Conservation (phyloP, 495 filamentous ascomycete species). For the Filosporella fistucella region DNA sequence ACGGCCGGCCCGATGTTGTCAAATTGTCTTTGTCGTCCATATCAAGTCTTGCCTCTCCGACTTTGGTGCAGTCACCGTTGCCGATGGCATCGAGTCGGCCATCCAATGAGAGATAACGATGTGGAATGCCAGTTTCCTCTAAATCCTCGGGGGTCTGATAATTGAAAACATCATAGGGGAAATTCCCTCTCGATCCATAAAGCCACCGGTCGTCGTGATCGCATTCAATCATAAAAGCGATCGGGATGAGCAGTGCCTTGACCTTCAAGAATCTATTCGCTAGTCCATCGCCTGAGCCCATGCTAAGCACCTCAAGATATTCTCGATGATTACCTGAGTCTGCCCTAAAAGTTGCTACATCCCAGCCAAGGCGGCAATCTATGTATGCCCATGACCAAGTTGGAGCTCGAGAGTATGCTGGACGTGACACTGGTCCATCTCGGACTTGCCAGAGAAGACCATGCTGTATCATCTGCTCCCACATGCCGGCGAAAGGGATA, state of each 20-base stretch:
- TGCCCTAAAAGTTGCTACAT: not conserved
- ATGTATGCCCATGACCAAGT: slow-evolving; percentile 19
- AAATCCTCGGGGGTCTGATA: not conserved
- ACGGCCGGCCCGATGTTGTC: not conserved
- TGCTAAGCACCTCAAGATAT: not conserved
- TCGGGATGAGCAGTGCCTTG: not conserved
- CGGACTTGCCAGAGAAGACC: slow-evolving; percentile 13
- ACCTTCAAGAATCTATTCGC: not conserved
- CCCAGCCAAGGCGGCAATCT: slow-evolving; percentile 1
- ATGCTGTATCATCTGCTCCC: slow-evolving; percentile 1
- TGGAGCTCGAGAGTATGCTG: slow-evolving; percentile 11
- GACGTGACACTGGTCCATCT: not conserved
- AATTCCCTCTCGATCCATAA: not conserved
- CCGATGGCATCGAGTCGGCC: not conserved
- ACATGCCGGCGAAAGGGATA: slow-evolving; percentile 14
- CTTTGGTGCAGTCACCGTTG: not conserved
- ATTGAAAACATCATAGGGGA: not conserved
- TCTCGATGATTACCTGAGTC: not conserved
- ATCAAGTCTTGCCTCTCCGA: not conserved
- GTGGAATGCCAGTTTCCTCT: not conserved
- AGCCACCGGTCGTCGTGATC: not conserved
- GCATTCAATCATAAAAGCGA: not conserved
- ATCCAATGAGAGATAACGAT: not conserved
- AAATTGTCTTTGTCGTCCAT: not conserved
- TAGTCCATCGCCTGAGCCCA: not conserved